Evolutionary conservation across 805 yeast genomes (phyloP).

Genomic region (Candida nitratophila): DNA sequence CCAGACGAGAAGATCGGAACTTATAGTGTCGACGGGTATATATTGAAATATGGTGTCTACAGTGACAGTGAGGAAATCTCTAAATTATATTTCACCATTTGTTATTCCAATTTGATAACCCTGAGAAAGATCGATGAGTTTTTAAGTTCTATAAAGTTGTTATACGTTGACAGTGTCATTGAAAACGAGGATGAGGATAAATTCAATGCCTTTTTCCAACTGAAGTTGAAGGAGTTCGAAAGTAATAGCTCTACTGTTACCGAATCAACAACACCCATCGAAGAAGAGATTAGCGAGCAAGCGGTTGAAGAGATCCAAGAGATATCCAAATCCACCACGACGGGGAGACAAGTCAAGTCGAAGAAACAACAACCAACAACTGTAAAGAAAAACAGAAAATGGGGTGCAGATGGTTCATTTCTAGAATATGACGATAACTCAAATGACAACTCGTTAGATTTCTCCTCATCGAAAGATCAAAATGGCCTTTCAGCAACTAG

Average conservation of each 20-base stretch:
- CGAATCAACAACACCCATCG: too few relatives aligned
- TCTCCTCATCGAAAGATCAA: constrained; percentile 31
- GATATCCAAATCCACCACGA: constrained; percentile 1
- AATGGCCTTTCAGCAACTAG: neutral
- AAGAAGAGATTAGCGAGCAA: constrained; percentile 1
- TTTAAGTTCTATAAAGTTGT: constrained; percentile 14
- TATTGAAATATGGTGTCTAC: constrained; percentile 36
- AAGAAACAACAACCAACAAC: constrained; percentile 8
- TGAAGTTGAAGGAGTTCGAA: constrained; percentile 27
- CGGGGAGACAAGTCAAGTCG: constrained; percentile 1
- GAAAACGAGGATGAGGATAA: constrained; percentile 21
- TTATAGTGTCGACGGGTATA: constrained; percentile 31
- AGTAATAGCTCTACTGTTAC: too few relatives aligned
- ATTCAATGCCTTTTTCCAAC: constrained; percentile 30
- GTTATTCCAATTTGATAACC: constrained; percentile 30
- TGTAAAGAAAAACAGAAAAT: constrained; percentile 46
- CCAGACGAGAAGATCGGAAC: constrained; percentile 19
- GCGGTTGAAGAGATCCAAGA: constrained; percentile 2
- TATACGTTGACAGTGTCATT: constrained; percentile 14
- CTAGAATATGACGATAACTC: constrained; percentile 34
- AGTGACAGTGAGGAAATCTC: constrained; percentile 26
- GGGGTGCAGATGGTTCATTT: constrained; percentile 59
- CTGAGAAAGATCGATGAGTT: constrained; percentile 23
- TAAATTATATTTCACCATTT: constrained; percentile 33
- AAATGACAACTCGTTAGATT: constrained; percentile 43